phyloP scores from a whole-genome alignment of 345 rosid species.

The Camelina neglecta region DNA sequence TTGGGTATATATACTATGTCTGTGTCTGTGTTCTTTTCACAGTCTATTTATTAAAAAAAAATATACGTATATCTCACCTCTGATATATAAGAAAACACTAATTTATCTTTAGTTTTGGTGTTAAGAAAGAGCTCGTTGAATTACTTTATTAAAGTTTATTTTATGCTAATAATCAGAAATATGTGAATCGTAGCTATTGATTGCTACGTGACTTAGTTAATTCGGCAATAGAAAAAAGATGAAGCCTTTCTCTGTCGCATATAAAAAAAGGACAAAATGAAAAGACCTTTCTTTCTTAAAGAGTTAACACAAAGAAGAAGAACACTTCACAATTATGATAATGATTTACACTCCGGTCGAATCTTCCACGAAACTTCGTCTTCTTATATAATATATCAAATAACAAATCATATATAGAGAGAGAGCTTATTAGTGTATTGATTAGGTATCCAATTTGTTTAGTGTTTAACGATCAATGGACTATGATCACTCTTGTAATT shows the following conservation, averaged over 20 bases:
- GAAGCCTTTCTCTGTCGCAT: neutral
- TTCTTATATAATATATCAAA: constrained; percentile 7
- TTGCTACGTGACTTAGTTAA: constrained; percentile 4
- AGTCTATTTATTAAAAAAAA: neutral
- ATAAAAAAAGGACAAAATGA: constrained; percentile 19
- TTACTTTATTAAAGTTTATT: neutral
- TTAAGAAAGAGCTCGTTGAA: neutral
- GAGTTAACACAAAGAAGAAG: neutral
- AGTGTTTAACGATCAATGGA: neutral
- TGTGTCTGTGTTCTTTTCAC: neutral
- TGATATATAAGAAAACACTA: constrained; percentile 33
- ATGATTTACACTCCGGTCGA: neutral
- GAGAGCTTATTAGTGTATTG: neutral
- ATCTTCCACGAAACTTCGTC: constrained; percentile 7
- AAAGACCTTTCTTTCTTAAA: neutral
- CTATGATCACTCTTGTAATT: neutral
- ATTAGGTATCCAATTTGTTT: constrained; percentile 25
- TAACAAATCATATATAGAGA: neutral
- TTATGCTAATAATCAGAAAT: neutral
- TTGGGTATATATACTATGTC: neutral
- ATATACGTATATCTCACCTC: neutral
- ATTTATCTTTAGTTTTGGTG: constrained; percentile 11
- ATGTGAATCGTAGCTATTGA: constrained; percentile 1
- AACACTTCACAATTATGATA: neutral
- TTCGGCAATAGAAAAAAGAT: neutral